phyloP scores from a whole-genome alignment of 1,284 basidiomycete genomes.

The Tetrapyrgos nigripes region DNA sequence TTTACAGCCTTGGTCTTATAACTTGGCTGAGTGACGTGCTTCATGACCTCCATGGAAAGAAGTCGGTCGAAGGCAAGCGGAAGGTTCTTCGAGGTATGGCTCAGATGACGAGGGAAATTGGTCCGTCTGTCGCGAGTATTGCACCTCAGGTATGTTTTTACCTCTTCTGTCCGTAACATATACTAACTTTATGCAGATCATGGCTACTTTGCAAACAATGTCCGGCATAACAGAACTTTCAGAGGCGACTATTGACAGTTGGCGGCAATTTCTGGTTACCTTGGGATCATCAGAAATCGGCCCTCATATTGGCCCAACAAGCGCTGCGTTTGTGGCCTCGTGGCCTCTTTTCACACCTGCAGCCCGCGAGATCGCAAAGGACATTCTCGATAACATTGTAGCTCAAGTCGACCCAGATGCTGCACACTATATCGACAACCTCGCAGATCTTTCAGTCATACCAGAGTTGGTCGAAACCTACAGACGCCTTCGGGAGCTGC shows the following conservation, averaged over 20 bases:
- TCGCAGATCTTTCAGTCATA: constrained; percentile 80
- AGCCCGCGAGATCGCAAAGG: constrained; percentile 61
- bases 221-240: constrained; percentile 77
- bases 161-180: neutral
- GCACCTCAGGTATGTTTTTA: constrained; percentile 79
- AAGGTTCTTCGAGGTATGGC: constrained; percentile 85
- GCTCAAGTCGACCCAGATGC: constrained; percentile 66
- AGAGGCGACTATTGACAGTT: constrained; percentile 82
- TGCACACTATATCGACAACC: constrained; percentile 68
- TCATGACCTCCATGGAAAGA: constrained; percentile 82
- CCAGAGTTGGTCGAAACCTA: constrained; percentile 66
- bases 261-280: constrained; percentile 81
- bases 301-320: constrained; percentile 87
- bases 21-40: constrained; percentile 84
- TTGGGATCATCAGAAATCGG: constrained; percentile 79
- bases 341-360: constrained; percentile 74
- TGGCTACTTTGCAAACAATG: constrained; percentile 96
- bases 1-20: constrained; percentile 83
- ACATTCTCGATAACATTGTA: constrained; percentile 78
- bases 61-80: constrained; percentile 67
- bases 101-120: constrained; percentile 75
- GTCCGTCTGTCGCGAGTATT: constrained; percentile 73
- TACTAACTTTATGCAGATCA: constrained; percentile 64
- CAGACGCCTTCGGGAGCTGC: constrained; percentile 53
- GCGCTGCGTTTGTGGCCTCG: constrained; percentile 81